Percentiles rank a stretch among this genome's conserved stretches.
Evolutionary conservation across 768 basidiomycete species (phyloP).

Genomic region (Leccinum obscurum): DNA sequence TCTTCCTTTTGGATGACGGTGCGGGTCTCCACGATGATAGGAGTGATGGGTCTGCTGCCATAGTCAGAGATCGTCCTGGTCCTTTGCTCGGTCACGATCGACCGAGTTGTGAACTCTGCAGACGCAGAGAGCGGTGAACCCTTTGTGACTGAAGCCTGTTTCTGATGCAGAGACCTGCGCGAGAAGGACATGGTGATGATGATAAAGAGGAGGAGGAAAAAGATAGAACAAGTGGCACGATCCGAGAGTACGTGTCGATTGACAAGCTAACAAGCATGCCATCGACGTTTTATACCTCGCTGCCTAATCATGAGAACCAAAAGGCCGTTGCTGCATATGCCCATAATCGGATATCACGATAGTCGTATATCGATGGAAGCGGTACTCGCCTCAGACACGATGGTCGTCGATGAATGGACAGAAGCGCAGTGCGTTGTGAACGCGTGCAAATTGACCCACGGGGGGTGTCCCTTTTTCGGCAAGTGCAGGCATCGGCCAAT

Average conservation of each 20-base stretch:
- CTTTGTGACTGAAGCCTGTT: slow-evolving; percentile 7
- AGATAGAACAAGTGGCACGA: background rate
- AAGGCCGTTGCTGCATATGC: background rate
- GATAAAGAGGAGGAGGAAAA: background rate
- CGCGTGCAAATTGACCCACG: slow-evolving; percentile 1
- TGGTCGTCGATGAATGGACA: slow-evolving; percentile 17
- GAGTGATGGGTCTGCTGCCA: slow-evolving; percentile 20
- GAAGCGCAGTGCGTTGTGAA: slow-evolving; percentile 1
- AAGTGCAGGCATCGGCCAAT: background rate
- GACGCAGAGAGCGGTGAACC: slow-evolving; percentile 16
- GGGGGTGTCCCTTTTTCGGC: background rate
- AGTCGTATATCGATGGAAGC: slow-evolving; percentile 1
- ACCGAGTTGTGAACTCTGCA: slow-evolving; percentile 7
- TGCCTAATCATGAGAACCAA: background rate
- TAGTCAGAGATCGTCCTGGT: slow-evolving; percentile 21
- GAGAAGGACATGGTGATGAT: slow-evolving; percentile 21
- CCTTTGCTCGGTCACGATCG: slow-evolving; percentile 9
- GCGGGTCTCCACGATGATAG: slow-evolving; percentile 10
- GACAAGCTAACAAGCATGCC: background rate
- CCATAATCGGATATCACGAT: slow-evolving; percentile 6
- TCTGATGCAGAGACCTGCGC: slow-evolving; percentile 12
- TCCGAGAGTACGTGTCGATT: background rate
- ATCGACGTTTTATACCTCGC: slow-evolving; percentile 18
- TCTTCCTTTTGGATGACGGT: slow-evolving; percentile 26
- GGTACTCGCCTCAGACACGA: slow-evolving; percentile 15